phyloP scores from a whole-genome alignment of 2,329 filamentous ascomycete genomes.

The Colletotrichum tanaceti region DNA sequence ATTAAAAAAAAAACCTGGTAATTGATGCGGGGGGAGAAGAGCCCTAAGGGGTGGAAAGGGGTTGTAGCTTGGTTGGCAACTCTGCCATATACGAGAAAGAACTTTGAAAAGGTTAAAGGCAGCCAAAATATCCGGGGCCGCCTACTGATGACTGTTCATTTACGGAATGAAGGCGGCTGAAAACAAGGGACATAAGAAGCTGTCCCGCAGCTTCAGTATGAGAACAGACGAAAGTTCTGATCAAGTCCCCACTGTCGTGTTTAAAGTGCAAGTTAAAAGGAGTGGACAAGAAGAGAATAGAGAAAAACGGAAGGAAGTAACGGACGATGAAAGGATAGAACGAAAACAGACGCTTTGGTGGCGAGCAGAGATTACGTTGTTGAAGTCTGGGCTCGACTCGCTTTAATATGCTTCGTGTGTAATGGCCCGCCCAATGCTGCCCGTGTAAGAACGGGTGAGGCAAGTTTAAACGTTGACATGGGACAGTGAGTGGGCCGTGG shows the following conservation, averaged over 20 bases:
- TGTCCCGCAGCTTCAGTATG: constrained; percentile 52
- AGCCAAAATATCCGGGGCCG: constrained; percentile 43
- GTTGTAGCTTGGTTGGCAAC: constrained; percentile 33
- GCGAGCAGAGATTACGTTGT: constrained; percentile 41
- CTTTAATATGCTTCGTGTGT: constrained; percentile 49
- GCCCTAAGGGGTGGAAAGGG: constrained; percentile 23
- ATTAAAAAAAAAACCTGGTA: constrained; percentile 35
- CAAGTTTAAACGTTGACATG: constrained; percentile 43
- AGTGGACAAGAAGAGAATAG: constrained; percentile 43
- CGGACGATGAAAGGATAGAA: constrained; percentile 37
- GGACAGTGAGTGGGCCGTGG: constrained; percentile 29
- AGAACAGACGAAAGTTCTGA: constrained; percentile 40
- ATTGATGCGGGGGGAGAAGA: neutral
- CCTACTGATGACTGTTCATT: constrained; percentile 41
- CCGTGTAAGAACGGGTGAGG: constrained; percentile 33
- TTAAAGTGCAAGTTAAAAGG: constrained; percentile 40
- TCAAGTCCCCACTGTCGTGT: constrained; percentile 33
- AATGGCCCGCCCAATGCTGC: constrained; percentile 41
- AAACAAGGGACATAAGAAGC: constrained; percentile 47
- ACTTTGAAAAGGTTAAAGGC: constrained; percentile 39
- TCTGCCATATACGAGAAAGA: constrained; percentile 37
- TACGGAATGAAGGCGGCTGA: constrained; percentile 41
- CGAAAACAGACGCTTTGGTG: constrained; percentile 33
- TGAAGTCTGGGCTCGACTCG: constrained; percentile 40
- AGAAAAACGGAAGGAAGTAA: constrained; percentile 45